Percentiles rank a stretch among this genome's conserved stretches.
Evolutionary conservation across 345 rosid genomes (phyloP).

Genomic region (Linum usitatissimum): DNA sequence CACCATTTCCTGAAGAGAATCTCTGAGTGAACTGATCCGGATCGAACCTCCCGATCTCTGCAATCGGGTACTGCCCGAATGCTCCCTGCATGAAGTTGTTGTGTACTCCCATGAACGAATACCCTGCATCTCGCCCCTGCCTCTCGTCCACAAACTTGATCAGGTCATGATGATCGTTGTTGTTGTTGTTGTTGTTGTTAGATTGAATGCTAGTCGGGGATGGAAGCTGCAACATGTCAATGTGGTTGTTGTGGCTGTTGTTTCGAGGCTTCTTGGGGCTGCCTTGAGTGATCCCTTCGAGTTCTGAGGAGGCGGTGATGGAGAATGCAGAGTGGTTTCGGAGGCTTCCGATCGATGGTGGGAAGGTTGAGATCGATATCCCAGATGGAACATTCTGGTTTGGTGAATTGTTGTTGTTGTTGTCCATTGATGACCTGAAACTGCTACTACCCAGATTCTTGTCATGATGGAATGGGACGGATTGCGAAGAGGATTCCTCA

Average conservation of each 20-base stretch:
- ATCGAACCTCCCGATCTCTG: conserved; percentile 69
- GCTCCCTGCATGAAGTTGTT: conserved; percentile 61
- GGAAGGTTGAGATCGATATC: too few relatives aligned
- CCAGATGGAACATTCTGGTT: too few relatives aligned
- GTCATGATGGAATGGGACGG: too few relatives aligned
- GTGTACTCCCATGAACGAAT: conserved; percentile 59
- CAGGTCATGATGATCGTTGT: conserved; percentile 27
- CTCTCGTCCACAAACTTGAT: conserved; percentile 39
- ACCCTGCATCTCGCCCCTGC: conserved; percentile 53
- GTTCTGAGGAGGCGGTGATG: conserved; percentile 26
- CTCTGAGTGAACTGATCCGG: conserved; percentile 63
- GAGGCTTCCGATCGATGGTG: neutral
- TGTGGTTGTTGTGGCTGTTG: conserved; percentile 13
- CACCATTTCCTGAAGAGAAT: conserved; percentile 63
- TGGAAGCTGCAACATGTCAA: conserved; percentile 25
- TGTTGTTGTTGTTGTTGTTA: conserved; percentile 8
- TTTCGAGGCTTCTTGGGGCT: conserved; percentile 35
- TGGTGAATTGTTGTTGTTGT: too few relatives aligned
- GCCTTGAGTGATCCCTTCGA: conserved; percentile 25
- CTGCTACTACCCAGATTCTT: too few relatives aligned
- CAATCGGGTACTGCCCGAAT: conserved; percentile 87
- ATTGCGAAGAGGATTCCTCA: too few relatives aligned
- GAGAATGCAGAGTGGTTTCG: conserved; percentile 22
- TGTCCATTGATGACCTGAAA: too few relatives aligned
- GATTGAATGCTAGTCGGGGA: conserved; percentile 18